Base-by-base conservation (phyloP, 2,329 filamentous ascomycete genomes). In the Fusarium fujikuroi region DNA sequence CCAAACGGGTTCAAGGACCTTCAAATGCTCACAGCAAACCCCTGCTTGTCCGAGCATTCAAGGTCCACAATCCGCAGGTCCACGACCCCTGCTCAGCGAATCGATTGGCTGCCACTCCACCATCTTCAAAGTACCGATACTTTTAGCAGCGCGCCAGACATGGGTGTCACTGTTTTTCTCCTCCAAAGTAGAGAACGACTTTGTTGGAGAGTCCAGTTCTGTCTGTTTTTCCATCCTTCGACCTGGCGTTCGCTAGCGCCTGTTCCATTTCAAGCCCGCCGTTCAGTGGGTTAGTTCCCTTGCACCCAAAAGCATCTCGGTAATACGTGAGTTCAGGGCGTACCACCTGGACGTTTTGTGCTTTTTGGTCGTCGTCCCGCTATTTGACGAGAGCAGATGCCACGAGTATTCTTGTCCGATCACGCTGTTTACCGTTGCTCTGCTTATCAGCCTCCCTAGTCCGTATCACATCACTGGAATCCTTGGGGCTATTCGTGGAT, bases 121-220 rank as follows among this genome's bases (percentile, higher is more conserved):
- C 63, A 70, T 76, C 71, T 50, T 58, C 60, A 57, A 78, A 69
- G 76, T 78, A 78, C 59, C 50, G 63, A 61, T 78, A 78, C 76
- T 57, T 73, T 60, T 28, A 54, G 54, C 46, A 61, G 46, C 66
- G 61, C 47, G 32, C 60, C 65, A 30, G 57, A 21, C 34, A 36
- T 52, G 25, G 32, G 15, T 32, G 34, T 53, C 37, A 30, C 59
- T 58, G 32, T 43, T 37, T 42, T 54, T 32, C 60, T 67, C 53
- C 57, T 67, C 58, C 37, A 60, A 67, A 47, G 61, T 66, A 60
- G 60, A 50, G 60, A 47, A 64, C 49, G 44, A 28, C n/a, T 23
- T 50, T 54, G 59, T 60, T 61, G 25, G 66, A 61, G 60, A 47
- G 71, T 57, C 47, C 60, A 66, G 30, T 69, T 75, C 72, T 73